A percentile compares a stretch with the other conserved stretches of the same genome.
Conservation (phyloP, 805 yeast species). For the Isabelozyma rhagii region DNA sequence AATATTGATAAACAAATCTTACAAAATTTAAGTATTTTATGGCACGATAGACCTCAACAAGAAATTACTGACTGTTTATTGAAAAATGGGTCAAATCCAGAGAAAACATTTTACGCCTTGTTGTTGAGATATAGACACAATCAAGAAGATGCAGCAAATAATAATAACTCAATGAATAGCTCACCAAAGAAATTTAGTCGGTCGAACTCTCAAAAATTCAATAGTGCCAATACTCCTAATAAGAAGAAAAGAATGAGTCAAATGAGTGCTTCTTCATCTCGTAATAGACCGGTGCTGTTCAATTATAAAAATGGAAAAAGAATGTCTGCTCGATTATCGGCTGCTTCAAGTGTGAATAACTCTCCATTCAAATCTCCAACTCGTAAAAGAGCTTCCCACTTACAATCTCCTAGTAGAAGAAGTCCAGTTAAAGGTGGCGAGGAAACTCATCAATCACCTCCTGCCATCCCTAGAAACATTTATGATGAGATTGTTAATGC, state of each 20-base stretch:
- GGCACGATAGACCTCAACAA: conserved; percentile 51
- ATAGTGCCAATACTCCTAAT: conserved; percentile 19
- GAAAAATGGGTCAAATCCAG: conserved; percentile 39
- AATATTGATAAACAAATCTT: conserved; percentile 53
- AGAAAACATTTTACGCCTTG: conserved; percentile 45
- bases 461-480: conserved; percentile 40
- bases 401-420: conserved; percentile 12
- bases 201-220: conserved; percentile 10
- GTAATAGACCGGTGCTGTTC: conserved; percentile 39
- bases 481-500: conserved; percentile 41
- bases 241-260: conserved; percentile 24
- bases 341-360: conserved; percentile 30
- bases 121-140: conserved; percentile 42
- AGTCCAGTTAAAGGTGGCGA: conserved; percentile 5
- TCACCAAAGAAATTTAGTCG: not conserved
- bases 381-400: conserved; percentile 12
- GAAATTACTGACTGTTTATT: conserved; percentile 38
- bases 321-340: conserved; percentile 16
- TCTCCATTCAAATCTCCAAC: conserved; percentile 27
- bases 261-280: conserved; percentile 30
- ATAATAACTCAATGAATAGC: conserved; percentile 3
- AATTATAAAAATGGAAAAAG: conserved; percentile 34
- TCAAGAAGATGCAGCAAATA: conserved; percentile 23
- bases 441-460: conserved; percentile 10
- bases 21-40: conserved; percentile 52